Evolutionary conservation across 768 basidiomycete genomes (phyloP), one percentile per base, ranked within the genome.

Genomic region (Lactifluus subvellereus): DNA sequence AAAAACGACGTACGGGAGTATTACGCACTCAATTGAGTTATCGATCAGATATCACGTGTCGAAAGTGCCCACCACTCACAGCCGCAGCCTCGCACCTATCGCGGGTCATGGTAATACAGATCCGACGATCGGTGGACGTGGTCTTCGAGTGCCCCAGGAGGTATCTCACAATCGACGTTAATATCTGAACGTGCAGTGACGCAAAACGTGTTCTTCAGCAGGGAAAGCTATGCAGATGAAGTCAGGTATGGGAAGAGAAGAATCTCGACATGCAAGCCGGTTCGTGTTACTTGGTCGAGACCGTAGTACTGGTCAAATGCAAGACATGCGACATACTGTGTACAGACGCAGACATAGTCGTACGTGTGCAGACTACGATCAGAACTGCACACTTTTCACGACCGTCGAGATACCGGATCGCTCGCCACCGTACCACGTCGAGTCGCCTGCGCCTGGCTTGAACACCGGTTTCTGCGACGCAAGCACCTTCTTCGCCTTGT

Each of bases 401-500:
- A 93, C 89, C 71, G 87, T 91, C 66, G 86, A 87, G 71, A 97
- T 96, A 80, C 96, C 96, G 60, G 89, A 88, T 76, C 82, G 85
- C 77, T 99, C 97, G 71, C 97, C 97, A 38, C 83, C 85, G 77
- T 98, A 98, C 67, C 78, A 78, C n/a, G 83, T 86, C 48, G 81
- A 78, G 60, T 84, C 84, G 14, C 81, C 82, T 59, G 88, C 72
- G 43, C 94, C 94, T 58, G 94, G 93, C 73, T 89, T 95, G 83
- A 85, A 98, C n/a, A 94, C 81, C 18, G 94, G 86, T 74, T 91
- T 89, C 74, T 94, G 93, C 27, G 90, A 94, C 33, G 87, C 77
- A 14, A 98, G 77, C 76, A 88, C 93, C 77, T 90, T 94, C 80
- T 96, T 91, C 66, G 95, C 96, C 76, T 97, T 89, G 71, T 95